Evolutionary conservation across 495 filamentous ascomycete species (phyloP).

Genomic region (Tetracladium setigerum): DNA sequence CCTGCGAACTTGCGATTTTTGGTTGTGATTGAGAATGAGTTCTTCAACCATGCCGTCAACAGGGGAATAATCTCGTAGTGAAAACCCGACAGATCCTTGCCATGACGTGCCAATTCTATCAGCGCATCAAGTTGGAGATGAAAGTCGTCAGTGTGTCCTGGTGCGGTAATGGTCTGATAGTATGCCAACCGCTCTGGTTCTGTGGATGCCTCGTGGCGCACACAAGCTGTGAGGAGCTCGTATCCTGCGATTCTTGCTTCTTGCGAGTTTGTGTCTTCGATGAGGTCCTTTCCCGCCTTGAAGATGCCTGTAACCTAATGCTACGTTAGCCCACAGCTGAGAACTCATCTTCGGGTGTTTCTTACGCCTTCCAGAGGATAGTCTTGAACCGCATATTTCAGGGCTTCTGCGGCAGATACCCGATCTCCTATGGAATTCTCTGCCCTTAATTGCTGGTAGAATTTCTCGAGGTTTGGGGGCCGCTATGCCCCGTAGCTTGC

Average conservation of each 20-base stretch:
- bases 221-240: constrained; percentile 57
- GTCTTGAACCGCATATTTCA: constrained; percentile 45
- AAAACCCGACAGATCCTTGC: constrained; percentile 56
- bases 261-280: constrained; percentile 43
- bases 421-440: constrained; percentile 35
- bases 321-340: neutral
- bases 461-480: constrained; percentile 33
- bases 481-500: constrained; percentile 26
- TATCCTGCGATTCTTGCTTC: constrained; percentile 50
- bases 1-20: constrained; percentile 38
- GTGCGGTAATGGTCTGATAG: constrained; percentile 49
- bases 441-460: constrained; percentile 25
- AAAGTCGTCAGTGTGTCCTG: constrained; percentile 48
- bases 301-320: constrained; percentile 39
- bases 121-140: constrained; percentile 56
- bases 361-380: constrained; percentile 48
- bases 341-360: neutral
- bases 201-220: constrained; percentile 48
- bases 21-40: constrained; percentile 45
- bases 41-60: constrained; percentile 48
- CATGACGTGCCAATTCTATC: constrained; percentile 52
- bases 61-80: constrained; percentile 53
- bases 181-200: constrained; percentile 58
- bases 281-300: constrained; percentile 56
- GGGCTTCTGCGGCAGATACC: constrained; percentile 45